These are phyloP conservation scores for Apiotrichum montevideense DNA, from an alignment of 1,284 basidiomycete species.

Conservation along the genomic window DNA sequence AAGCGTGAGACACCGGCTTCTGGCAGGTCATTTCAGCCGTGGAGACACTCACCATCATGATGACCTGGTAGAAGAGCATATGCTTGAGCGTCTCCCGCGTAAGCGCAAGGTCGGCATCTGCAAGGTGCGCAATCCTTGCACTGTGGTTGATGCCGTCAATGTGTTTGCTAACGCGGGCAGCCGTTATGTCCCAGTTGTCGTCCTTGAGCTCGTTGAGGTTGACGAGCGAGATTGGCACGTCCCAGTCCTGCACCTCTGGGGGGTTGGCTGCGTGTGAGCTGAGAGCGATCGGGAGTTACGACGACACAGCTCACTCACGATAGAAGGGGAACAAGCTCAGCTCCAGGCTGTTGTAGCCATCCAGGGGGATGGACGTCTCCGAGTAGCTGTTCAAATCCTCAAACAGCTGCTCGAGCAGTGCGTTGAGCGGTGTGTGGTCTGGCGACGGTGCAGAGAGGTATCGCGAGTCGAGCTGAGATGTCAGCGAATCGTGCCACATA, in stretches of 20 bases:
- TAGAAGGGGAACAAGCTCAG: constrained; percentile 95
- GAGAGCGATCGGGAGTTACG: background rate
- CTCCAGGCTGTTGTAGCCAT: constrained; percentile 84
- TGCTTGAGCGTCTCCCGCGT: constrained; percentile 86
- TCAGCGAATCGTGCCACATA: background rate
- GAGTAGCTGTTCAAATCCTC: constrained; percentile 97
- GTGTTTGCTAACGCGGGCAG: constrained; percentile 61
- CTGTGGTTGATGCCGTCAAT: constrained; percentile 42
- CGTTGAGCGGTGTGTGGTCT: constrained; percentile 62
- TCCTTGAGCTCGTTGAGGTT: constrained; percentile 74
- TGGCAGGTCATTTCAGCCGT: no score
- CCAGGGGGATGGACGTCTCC: constrained; percentile 83
- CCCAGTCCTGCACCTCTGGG: constrained; percentile 82
- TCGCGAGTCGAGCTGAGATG: constrained; percentile 69
- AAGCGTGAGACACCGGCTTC: no score
- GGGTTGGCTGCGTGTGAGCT: constrained; percentile 60
- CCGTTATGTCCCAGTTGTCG: constrained; percentile 93
- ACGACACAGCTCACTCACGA: constrained; percentile 42
- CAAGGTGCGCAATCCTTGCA: constrained; percentile 81
- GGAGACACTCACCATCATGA: constrained; percentile 59
- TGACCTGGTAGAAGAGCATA: constrained; percentile 92
- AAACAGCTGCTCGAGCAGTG: constrained; percentile 91
- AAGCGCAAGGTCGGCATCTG: constrained; percentile 79
- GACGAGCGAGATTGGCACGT: constrained; percentile 86
- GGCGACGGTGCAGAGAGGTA: constrained; percentile 74